Base-by-base conservation (phyloP, 192 early-diverging fungal species). In the Linnemannia elongata region DNA sequence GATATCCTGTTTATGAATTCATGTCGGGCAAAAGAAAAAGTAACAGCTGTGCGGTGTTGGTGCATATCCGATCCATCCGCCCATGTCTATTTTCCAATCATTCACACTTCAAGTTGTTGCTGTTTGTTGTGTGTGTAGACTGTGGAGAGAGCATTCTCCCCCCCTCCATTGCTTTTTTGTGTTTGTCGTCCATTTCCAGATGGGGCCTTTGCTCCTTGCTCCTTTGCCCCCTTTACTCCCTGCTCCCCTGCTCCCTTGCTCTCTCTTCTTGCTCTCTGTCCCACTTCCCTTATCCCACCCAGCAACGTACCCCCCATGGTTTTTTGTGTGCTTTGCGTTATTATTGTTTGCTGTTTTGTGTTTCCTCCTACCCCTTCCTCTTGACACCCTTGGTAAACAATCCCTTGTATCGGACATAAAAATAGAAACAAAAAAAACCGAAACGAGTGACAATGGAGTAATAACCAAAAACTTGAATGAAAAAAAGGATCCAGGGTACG, bases 361-460 rank as follows among this genome's bases (percentile, higher is more conserved):
- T 7, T 75, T 47, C 52, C 52, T 35, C 71, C 27, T 24, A 20
- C 39, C 73, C 33, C n/a, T n/a, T 55, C 35, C 0, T 42, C 27
- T 49, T 42, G 36, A 22, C 20, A 6, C 18, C 49, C 49, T 22
- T 52, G 15, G 18, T 24, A 41, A 38, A 74, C 30, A 54, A 33
- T 52, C 44, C 72, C 15, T 74, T 44, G 30, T 44, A 52, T 49
- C 45, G 72, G 44, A 12, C 30, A 20, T 49, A 74, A 74, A 27
- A 74, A 74, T 72, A 72, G 70, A 42, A 42, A 72, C 39, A 42
- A 72, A 22, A 39, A 22, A 66, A 66, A 9, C 38, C 12, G 35
- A 71, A 71, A n/a, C 17, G 10, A 8, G 1, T 35, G 0, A 4
- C 72, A 49, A 3, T 49, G 72, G 72, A 24, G 54, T 47, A 74